Conservation (phyloP, 1,284 basidiomycete genomes). For the Rhodotorula sp. region DNA sequence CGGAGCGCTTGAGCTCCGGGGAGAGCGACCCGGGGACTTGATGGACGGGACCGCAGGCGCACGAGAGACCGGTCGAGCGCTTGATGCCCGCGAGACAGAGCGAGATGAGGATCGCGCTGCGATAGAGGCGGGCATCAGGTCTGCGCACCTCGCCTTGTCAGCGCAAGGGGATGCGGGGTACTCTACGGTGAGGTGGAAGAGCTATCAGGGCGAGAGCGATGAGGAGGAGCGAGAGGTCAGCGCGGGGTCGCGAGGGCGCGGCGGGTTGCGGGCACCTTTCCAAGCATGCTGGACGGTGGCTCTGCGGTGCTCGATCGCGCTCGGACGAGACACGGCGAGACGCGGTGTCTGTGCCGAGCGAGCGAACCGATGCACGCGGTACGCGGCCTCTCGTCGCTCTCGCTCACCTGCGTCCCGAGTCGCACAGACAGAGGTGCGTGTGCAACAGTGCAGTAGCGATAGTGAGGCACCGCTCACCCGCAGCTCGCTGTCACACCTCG, state of each 20-base stretch:
- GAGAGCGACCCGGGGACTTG: neutral
- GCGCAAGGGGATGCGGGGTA: neutral
- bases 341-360: neutral
- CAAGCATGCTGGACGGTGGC: slow-evolving; percentile 10
- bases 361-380: neutral
- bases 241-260: neutral
- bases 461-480: neutral
- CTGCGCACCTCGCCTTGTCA: no score
- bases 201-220: slow-evolving; percentile 30
- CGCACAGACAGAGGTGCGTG: no score
- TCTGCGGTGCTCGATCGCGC: neutral
- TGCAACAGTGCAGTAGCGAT: no score
- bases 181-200: slow-evolving; percentile 73
- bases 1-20: neutral
- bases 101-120: slow-evolving; percentile 65
- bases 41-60: slow-evolving; percentile 48
- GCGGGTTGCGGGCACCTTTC: neutral
- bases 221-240: slow-evolving; percentile 4
- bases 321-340: neutral
- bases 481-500: neutral
- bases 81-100: slow-evolving; percentile 76
- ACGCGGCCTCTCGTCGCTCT: no score
- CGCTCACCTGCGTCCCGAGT: no score
- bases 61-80: slow-evolving; percentile 78
- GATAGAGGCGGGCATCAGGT: neutral